phyloP scores from a whole-genome alignment of 2,329 filamentous ascomycete genomes.

The Plectosphaerella sp. region DNA sequence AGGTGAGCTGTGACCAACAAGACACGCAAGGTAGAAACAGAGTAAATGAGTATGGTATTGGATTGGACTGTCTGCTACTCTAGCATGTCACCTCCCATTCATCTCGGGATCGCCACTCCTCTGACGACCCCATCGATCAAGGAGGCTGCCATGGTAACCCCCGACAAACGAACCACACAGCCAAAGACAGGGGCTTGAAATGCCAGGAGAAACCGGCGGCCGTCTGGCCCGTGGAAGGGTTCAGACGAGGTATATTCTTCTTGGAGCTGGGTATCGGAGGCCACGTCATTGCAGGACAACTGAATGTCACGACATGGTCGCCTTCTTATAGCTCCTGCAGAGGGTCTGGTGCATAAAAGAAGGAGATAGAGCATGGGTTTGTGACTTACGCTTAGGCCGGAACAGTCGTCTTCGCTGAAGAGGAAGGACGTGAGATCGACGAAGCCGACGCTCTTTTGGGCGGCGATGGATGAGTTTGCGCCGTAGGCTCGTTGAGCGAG shows the following conservation, averaged over 20 bases:
- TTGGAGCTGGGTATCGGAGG: slow-evolving; percentile 69
- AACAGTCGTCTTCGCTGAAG: slow-evolving; percentile 63
- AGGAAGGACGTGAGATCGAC: slow-evolving; percentile 79
- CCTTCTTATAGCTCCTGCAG: slow-evolving; percentile 54
- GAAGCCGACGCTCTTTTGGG: slow-evolving; percentile 64
- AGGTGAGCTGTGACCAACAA: neutral
- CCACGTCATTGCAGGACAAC: slow-evolving; percentile 46
- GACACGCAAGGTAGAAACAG: slow-evolving; percentile 16
- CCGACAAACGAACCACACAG: too few relatives aligned
- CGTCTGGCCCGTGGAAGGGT: too few relatives aligned
- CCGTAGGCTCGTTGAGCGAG: slow-evolving; percentile 71
- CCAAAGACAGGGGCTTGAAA: too few relatives aligned
- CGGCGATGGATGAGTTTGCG: slow-evolving; percentile 69
- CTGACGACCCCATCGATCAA: slow-evolving; percentile 39
- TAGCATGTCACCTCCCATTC: slow-evolving; percentile 36
- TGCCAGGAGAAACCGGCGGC: too few relatives aligned
- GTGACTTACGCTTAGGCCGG: slow-evolving; percentile 29
- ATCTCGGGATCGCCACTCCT: slow-evolving; percentile 46
- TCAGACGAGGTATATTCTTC: slow-evolving; percentile 32
- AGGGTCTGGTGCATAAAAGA: neutral
- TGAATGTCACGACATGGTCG: slow-evolving; percentile 43
- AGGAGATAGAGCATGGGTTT: slow-evolving; percentile 3
- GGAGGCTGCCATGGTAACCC: slow-evolving; percentile 6
- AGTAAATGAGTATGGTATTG: slow-evolving; percentile 5
- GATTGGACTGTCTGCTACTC: neutral